Percentiles rank a stretch among this genome's conserved stretches.
phyloP scores from a whole-genome alignment of 2,329 filamentous ascomycete genomes.

The Neonectria punicea region DNA sequence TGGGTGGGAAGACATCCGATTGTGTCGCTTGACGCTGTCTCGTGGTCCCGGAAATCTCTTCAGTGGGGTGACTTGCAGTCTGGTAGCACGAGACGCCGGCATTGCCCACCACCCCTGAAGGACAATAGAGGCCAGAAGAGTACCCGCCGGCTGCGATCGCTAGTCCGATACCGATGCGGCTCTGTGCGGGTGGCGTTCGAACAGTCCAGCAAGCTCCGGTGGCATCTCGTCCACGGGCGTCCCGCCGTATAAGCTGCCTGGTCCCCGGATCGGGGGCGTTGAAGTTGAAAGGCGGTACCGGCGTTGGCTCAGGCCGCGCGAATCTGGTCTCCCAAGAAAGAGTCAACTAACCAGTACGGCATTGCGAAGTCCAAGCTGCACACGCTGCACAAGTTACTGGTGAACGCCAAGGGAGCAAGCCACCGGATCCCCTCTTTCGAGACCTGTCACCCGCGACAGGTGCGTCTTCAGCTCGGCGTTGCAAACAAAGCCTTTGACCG shows the following conservation, averaged over 20 bases:
- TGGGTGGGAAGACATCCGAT: slow-evolving; percentile 39
- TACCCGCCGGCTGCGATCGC: slow-evolving; percentile 20
- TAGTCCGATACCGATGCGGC: slow-evolving; percentile 36
- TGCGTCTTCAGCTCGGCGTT: slow-evolving; percentile 7
- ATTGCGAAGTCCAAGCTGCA: slow-evolving; percentile 2
- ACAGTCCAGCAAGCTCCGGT: slow-evolving; percentile 37
- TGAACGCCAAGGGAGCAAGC: slow-evolving; percentile 10
- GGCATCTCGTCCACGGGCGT: slow-evolving; percentile 39
- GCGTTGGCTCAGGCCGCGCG: slow-evolving; percentile 33
- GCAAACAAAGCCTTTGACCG: slow-evolving; percentile 10
- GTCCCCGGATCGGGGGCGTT: slow-evolving; percentile 32
- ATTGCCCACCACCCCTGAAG: slow-evolving; percentile 32
- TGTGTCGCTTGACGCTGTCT: slow-evolving; percentile 41
- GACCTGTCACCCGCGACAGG: slow-evolving; percentile 9
- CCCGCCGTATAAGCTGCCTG: slow-evolving; percentile 39
- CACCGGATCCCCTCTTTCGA: slow-evolving; percentile 1
- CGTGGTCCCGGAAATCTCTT: slow-evolving; percentile 45
- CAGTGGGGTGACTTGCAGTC: slow-evolving; percentile 43
- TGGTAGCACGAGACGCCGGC: slow-evolving; percentile 41
- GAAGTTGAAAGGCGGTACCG: slow-evolving; percentile 35
- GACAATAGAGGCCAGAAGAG: slow-evolving; percentile 30
- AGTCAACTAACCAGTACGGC: slow-evolving; percentile 25
- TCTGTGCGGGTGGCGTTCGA: slow-evolving; percentile 40
- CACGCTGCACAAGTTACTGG: not conserved
- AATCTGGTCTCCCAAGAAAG: slow-evolving; percentile 25